Base-by-base conservation (phyloP, 2,329 filamentous ascomycete species). In the Aspergillus sergii region DNA sequence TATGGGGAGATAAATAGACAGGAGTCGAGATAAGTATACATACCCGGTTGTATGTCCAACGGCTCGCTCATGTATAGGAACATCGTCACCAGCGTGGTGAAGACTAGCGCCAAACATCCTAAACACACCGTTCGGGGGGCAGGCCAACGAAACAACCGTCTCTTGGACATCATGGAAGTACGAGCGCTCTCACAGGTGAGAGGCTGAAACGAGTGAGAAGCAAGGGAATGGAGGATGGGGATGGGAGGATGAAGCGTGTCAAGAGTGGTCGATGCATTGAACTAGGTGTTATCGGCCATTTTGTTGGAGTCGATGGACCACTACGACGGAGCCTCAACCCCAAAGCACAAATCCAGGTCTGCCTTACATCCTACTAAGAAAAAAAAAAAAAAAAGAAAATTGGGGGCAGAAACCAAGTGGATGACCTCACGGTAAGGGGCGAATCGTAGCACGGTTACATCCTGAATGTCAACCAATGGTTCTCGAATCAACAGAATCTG, bases 111-210 rank as follows among this genome's bases (percentile, higher is more conserved):
- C 39, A 67, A 34, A 60, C 63, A 64, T 36, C 62, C 64, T n/a
- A 67, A 43, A 11, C 59, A 63, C 26, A 62, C 57, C 14, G 59
- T 63, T 50, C 65, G 62, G 61, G 65, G 66, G 48, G 63, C 65
- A 50, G 66, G 68, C 68, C 68, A 69, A 36, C 66, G 62, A 48
- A 68, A 66, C 19, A 67, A 61, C 55, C 64, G 64, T 60, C 62
- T 59, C 57, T 64, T 69, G 12, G 66, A 48, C 66, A 68, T 68
- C 41, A 50, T 56, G 23, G 48, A 26, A 30, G 56, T 30, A 46
- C 16, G 12, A 26, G 51, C 51, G n/a, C 51, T 39, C 51, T 55
- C 51, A 19, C 34, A 59, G 51, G 39, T 16, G 46, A 58, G 45
- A 46, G 32, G 45, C 43, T 26, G 19, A 57, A 53, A 41, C 7